Conservation (phyloP, 257 asterid species). For the Verbascum thapsus region DNA sequence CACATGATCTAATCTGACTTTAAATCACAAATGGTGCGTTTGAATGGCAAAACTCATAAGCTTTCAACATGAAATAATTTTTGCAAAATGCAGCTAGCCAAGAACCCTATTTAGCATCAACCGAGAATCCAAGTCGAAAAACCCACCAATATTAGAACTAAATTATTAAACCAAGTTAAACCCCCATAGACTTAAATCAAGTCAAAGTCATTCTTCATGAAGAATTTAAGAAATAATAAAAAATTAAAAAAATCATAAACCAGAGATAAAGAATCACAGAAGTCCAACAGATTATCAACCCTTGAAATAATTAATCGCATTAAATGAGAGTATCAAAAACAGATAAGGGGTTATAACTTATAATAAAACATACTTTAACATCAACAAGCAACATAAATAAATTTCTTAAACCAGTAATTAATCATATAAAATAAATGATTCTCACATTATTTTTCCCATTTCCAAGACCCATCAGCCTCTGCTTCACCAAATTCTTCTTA, state of each 20-base stretch:
- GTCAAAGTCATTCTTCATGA: neutral
- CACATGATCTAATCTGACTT: neutral
- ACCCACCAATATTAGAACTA: neutral
- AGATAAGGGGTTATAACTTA: neutral
- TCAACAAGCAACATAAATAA: neutral
- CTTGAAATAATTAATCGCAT: neutral
- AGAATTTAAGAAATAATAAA: neutral
- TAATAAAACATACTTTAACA: neutral
- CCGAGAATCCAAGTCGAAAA: neutral
- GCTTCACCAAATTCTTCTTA: conserved; percentile 29
- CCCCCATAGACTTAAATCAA: neutral
- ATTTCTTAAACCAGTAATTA: neutral
- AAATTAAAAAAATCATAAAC: neutral
- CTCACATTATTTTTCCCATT: conserved; percentile 22
- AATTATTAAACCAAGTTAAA: neutral
- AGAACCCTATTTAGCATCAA: neutral
- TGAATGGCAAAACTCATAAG: neutral
- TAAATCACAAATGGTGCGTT: neutral
- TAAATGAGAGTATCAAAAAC: neutral
- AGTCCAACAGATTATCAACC: too few relatives aligned
- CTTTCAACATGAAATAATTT: neutral
- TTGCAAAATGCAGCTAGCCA: neutral
- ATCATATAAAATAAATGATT: neutral
- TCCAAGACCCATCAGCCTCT: conserved; percentile 32
- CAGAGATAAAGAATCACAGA: neutral